Base-by-base conservation (phyloP, 352 stramenopile genomes). In the Aphanomyces cochlioides region DNA sequence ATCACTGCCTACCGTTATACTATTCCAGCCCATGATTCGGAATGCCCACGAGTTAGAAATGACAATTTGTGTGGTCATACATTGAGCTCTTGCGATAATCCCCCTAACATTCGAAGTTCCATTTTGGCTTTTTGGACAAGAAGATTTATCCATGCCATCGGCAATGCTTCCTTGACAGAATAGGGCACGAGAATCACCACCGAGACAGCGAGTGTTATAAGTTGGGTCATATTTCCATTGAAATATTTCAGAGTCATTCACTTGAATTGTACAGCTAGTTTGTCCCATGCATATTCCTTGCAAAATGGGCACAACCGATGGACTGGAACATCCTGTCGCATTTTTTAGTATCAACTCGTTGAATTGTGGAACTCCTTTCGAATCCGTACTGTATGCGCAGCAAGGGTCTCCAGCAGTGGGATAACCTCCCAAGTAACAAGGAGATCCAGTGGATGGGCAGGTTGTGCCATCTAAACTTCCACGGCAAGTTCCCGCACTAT, bases 11-110 rank as follows among this genome's bases (percentile, higher is more conserved):
- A 89, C 86, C 19, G 78, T 94, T 69, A 94, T 87, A 8, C 82
- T 85, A 64, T 92, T 79, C 83, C 85, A 91, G 43, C 86, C 86
- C 58, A 92, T 83, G 59, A 91, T 89, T 66, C 87, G 84, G 28
- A 92, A 74, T 39, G 75, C 90, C 83, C 84, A 90, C 28, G 84
- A 79, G 54, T 78, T 78, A 1, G 84, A 88, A 41, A 94, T 72
- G 57, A 88, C 80, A 68, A 94, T 84, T n/a, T 81, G 80, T 4
- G 86, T 90, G 28, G 84, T 89, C 66, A 91, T 90, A 67, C 86
- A 94, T 1, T 80, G 77, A 7, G 82, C 86, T 45, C 84, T 88
- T 7, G 89, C 83, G 54, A 94, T 87, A 92, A 73, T 1, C 83
- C 85, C 34, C 79, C 80, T 28, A 65, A 40, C 7, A 28, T 41